These are phyloP conservation scores for Arabidopsis arenosa DNA, from an alignment of 345 rosid species.

Conservation along the genomic window DNA sequence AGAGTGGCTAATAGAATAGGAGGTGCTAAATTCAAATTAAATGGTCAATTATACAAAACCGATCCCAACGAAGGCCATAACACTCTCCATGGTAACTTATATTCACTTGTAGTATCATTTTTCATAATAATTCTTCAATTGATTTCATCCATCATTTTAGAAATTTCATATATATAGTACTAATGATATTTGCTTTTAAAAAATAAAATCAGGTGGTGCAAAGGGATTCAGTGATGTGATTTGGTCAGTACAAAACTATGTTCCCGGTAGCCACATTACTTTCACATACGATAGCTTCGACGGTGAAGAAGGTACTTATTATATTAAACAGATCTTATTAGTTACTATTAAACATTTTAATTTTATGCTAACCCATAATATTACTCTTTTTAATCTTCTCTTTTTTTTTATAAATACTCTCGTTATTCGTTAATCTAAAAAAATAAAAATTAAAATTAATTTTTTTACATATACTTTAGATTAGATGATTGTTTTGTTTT, in stretches of 20 bases:
- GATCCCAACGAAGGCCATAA: constrained; percentile 72
- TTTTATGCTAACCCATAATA: too few relatives aligned
- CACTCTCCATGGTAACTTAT: constrained; percentile 69
- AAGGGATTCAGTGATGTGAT: constrained; percentile 69
- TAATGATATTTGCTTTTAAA: too few relatives aligned
- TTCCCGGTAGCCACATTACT: constrained; percentile 52
- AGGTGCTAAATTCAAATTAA: constrained; percentile 61
- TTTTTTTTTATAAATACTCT: too few relatives aligned
- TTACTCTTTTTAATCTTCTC: too few relatives aligned
- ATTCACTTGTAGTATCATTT: too few relatives aligned
- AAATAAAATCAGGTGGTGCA: constrained; percentile 58
- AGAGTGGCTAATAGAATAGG: constrained; percentile 86
- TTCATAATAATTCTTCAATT: not conserved
- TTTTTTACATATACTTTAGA: too few relatives aligned
- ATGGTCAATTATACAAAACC: constrained; percentile 63
- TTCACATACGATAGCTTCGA: constrained; percentile 66
- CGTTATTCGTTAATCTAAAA: too few relatives aligned
- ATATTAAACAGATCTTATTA: too few relatives aligned
- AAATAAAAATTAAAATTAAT: too few relatives aligned
- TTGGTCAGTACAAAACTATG: constrained; percentile 61
- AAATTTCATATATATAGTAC: not conserved
- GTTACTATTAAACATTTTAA: too few relatives aligned
- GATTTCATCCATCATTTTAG: not conserved
- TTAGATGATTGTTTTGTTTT: too few relatives aligned
- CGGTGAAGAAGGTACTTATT: constrained; percentile 65